A percentile compares a stretch with the other conserved stretches of the same genome.
phyloP scores from a whole-genome alignment of 768 basidiomycete species.

The Agrocybe pediades region DNA sequence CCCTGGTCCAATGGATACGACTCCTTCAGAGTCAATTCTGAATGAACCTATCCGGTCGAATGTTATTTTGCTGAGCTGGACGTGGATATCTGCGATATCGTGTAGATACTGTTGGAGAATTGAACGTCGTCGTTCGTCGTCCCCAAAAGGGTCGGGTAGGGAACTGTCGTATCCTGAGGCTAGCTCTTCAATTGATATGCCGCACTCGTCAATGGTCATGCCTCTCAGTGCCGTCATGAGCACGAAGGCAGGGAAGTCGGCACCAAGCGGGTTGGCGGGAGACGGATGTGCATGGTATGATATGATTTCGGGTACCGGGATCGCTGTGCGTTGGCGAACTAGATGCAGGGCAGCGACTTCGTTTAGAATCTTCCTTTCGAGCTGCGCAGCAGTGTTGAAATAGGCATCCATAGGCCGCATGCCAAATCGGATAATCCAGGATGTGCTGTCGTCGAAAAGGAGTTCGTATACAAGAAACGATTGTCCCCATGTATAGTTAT shows the following conservation, averaged over 20 bases:
- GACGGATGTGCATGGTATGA: slow-evolving; percentile 36
- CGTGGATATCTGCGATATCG: slow-evolving; percentile 43
- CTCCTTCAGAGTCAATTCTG: slow-evolving; percentile 32
- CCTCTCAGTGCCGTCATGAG: slow-evolving; percentile 42
- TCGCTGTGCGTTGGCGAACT: slow-evolving; percentile 40
- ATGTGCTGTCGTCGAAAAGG: slow-evolving; percentile 30
- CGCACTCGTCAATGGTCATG: slow-evolving; percentile 42
- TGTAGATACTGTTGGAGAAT: slow-evolving; percentile 39
- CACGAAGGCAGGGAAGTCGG: slow-evolving; percentile 40
- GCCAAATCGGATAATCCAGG: slow-evolving; percentile 44
- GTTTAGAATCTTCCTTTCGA: slow-evolving; percentile 44
- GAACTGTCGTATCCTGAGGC: slow-evolving; percentile 20
- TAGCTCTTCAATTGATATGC: slow-evolving; percentile 36
- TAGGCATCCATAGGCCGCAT: slow-evolving; percentile 41
- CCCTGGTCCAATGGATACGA: slow-evolving; percentile 38
- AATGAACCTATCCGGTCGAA: slow-evolving; percentile 43
- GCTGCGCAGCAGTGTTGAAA: slow-evolving; percentile 43
- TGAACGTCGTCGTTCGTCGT: slow-evolving; percentile 34
- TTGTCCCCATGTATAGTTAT: slow-evolving; percentile 43
- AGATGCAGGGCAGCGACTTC: slow-evolving; percentile 44
- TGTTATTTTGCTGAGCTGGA: slow-evolving; percentile 39
- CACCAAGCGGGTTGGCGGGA: slow-evolving; percentile 36
- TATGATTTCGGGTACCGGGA: slow-evolving; percentile 40
- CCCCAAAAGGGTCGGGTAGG: slow-evolving; percentile 29
- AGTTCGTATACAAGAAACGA: slow-evolving; percentile 42